A percentile compares a stretch with the other conserved stretches of the same genome.
Evolutionary conservation across 345 rosid species (phyloP).

Genomic region (Rhizophora apiculata): DNA sequence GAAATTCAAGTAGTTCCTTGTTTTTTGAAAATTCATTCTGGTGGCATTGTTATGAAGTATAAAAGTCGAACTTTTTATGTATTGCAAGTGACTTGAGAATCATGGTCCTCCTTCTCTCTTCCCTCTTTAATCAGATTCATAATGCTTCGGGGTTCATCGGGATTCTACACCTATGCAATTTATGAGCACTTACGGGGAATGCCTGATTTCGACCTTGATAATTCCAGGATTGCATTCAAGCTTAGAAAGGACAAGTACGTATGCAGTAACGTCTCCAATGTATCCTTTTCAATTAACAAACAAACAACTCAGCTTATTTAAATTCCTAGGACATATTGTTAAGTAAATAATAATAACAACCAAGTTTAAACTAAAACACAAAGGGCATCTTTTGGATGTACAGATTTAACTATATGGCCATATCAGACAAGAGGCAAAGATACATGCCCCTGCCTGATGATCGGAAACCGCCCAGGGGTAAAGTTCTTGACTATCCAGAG

Average conservation of each 20-base stretch:
- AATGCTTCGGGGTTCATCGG: constrained; percentile 21
- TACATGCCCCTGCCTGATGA: constrained; percentile 28
- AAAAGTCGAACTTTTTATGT: too few relatives aligned
- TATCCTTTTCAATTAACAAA: background rate
- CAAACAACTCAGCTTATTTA: background rate
- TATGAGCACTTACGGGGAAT: constrained; percentile 18
- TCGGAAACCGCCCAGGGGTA: constrained; percentile 12
- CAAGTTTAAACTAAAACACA: background rate
- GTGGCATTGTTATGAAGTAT: too few relatives aligned
- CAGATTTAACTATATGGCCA: constrained; percentile 29
- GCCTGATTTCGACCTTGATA: constrained; percentile 18
- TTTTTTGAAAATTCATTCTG: too few relatives aligned
- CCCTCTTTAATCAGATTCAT: constrained; percentile 5
- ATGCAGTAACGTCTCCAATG: background rate
- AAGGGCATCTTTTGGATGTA: background rate
- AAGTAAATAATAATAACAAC: background rate
- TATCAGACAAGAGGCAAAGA: constrained; percentile 23
- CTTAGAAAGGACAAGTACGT: constrained; percentile 15
- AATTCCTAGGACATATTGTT: too few relatives aligned
- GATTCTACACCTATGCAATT: constrained; percentile 21
- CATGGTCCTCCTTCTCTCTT: background rate
- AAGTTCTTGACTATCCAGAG: constrained; percentile 25
- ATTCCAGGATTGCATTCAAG: constrained; percentile 19
- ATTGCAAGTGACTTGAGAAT: too few relatives aligned
- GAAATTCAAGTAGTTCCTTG: too few relatives aligned